Evolutionary conservation across 83 land plant species (phyloP).

Genomic region (Diphasiastrum complanatum): DNA sequence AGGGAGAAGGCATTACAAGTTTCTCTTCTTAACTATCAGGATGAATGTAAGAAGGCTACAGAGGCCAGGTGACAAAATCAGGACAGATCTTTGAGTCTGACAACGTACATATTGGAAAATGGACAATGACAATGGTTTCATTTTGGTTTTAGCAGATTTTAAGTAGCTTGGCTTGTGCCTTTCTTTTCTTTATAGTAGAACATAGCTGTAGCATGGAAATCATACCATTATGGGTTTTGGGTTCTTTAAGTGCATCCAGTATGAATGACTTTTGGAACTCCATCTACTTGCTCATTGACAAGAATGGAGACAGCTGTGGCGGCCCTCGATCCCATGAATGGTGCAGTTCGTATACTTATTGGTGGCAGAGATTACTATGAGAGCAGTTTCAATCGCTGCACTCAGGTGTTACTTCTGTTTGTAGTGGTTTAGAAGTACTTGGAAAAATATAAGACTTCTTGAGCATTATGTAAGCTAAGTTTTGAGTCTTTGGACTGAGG

Average conservation of each 20-base stretch:
- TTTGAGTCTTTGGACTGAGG: no score
- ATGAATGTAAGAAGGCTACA: slow-evolving; percentile 26
- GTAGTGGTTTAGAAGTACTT: neutral
- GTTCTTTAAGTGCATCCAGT: neutral
- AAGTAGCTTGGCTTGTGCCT: no score
- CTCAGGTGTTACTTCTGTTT: slow-evolving; percentile 18
- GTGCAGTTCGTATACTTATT: slow-evolving; percentile 37
- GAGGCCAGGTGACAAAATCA: slow-evolving; percentile 20
- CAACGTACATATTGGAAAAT: no score
- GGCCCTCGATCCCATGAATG: slow-evolving; percentile 32
- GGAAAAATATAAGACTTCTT: neutral
- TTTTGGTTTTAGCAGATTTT: no score
- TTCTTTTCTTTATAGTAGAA: no score
- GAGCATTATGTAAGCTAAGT: neutral
- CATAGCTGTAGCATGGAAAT: no score
- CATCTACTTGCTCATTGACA: slow-evolving; percentile 1
- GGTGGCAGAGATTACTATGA: slow-evolving; percentile 41
- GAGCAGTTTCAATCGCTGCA: slow-evolving; percentile 33
- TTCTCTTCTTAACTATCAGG: slow-evolving; percentile 22
- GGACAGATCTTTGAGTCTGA: neutral
- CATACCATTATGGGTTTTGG: neutral
- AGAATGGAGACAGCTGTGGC: slow-evolving; percentile 36
- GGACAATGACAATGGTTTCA: no score
- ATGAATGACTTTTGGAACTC: neutral
- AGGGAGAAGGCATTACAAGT: slow-evolving; percentile 25